A percentile compares a stretch with the other conserved stretches of the same genome.
Conservation (phyloP, 768 basidiomycete species). For the Naganishia vaughanmartiniae region DNA sequence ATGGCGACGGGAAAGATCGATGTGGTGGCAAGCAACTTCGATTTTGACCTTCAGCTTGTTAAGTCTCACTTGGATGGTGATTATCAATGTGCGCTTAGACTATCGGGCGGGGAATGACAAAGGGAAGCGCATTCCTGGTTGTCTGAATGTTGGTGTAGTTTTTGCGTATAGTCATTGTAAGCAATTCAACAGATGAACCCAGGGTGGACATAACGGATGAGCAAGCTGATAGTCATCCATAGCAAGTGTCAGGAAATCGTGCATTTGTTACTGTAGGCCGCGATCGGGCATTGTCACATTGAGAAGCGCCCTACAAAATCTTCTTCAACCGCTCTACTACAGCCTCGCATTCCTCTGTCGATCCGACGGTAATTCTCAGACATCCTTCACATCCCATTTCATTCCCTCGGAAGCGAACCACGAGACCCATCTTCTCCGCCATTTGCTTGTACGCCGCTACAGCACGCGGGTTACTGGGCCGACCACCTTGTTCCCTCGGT, state of each 20-base stretch:
- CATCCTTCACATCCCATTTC: slow-evolving; percentile 85
- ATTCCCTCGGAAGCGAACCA: slow-evolving; percentile 81
- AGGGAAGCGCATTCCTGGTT: too few species aligned
- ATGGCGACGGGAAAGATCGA: too few species aligned
- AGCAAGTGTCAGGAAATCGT: neutral
- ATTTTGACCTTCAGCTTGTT: too few species aligned
- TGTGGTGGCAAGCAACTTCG: too few species aligned
- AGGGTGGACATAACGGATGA: too few species aligned
- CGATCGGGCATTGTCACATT: neutral
- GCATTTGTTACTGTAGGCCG: neutral
- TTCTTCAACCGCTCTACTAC: slow-evolving; percentile 60
- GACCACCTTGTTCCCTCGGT: slow-evolving; percentile 46
- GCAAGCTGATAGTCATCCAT: too few species aligned
- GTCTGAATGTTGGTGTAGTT: too few species aligned
- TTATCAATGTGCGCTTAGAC: too few species aligned
- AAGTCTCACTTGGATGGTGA: too few species aligned
- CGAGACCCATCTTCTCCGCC: slow-evolving; percentile 80
- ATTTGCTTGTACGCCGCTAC: slow-evolving; percentile 68
- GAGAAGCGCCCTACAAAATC: slow-evolving; percentile 22
- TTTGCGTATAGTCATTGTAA: too few species aligned
- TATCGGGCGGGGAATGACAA: too few species aligned
- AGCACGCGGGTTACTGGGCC: slow-evolving; percentile 57
- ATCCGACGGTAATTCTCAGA: slow-evolving; percentile 85
- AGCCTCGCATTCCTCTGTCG: slow-evolving; percentile 68
- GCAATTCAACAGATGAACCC: too few species aligned